Evolutionary conservation across 192 early-diverging fungal genomes (phyloP), one percentile per base, ranked within the genome.

Genomic region (Backusella australiensis): DNA sequence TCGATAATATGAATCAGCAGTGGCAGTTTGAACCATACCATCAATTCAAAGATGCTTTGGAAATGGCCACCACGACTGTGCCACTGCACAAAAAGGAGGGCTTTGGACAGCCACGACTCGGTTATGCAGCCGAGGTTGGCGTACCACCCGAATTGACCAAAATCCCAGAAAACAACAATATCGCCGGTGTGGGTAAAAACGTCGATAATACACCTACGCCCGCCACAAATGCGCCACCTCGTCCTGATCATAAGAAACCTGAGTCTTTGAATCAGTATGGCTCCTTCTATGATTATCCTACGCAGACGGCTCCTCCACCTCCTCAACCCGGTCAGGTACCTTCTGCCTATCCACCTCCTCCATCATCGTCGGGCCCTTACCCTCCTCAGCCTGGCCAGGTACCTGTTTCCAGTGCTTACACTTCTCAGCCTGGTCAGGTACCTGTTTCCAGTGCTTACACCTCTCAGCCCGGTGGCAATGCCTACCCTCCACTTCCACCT

Each of bases 11-110:
- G 70, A 80, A 83, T 63, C 82, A 83, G 32, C 52, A 56, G 12
- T 83, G 82, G 82, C 56, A 74, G 34, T 36, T 78, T 29, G 82
- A 83, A 69, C 71, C 76, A 3, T 80, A 83, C 65, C 56, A 72
- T 11, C 34, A 52, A 15, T 75, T 81, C 44, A 70, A 81, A 56
- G 49, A 46, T 23, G 68, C 80, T 2, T 52, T 81, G 52, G 38
- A 77, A 11, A 42, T 74, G 56, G 76, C 63, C 12, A 67, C 73
- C 2, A 72, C 68, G 0, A 34, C 44, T 29, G 23, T 73, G 5
- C 69, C 73, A 44, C 46, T 78, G 4, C 77, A 78, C 21, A 82
- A 82, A 36, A 82, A 76, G 53, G 76, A 74, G 26, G 56, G 38
- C 23, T 80, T 80, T 75, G 79, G 82, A 21, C 49, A 67, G 38